Percentiles rank a stretch among this genome's conserved stretches.
Conservation (phyloP, 768 basidiomycete genomes). For the Amyloporia xantha region DNA sequence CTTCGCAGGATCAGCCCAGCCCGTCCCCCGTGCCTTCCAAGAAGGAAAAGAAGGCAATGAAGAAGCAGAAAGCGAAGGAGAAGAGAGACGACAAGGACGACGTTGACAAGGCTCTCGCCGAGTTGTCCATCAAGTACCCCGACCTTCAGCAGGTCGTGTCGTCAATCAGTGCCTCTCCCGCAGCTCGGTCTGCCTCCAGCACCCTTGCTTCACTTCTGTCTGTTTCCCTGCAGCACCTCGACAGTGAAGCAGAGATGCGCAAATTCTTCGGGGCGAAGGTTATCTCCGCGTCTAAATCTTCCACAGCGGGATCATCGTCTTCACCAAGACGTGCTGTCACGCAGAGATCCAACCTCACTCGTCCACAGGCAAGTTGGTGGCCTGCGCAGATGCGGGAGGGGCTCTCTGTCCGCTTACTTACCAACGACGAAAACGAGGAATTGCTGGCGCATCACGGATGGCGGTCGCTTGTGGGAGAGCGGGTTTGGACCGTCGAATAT, state of each 20-base stretch:
- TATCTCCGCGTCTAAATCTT: constrained; percentile 52
- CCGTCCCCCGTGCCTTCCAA: constrained; percentile 18
- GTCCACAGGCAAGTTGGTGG: constrained; percentile 73
- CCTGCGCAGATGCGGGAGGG: constrained; percentile 66
- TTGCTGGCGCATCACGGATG: constrained; percentile 34
- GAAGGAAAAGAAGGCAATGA: constrained; percentile 48
- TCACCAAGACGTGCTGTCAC: constrained; percentile 36
- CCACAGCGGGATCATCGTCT: constrained; percentile 27
- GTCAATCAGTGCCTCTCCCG: constrained; percentile 18
- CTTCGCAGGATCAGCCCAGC: neutral
- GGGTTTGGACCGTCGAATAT: constrained; percentile 88
- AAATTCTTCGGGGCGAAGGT: constrained; percentile 93
- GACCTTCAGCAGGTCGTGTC: constrained; percentile 37
- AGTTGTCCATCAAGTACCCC: constrained; percentile 74
- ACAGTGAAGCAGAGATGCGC: constrained; percentile 85
- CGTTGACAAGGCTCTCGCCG: constrained; percentile 76
- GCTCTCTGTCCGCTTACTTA: constrained; percentile 54
- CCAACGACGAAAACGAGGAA: constrained; percentile 43
- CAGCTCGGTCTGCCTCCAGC: constrained; percentile 25
- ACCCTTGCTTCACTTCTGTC: constrained; percentile 53
- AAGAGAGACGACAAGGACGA: constrained; percentile 64
- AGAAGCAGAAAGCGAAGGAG: constrained; percentile 59
- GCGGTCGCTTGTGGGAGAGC: constrained; percentile 49
- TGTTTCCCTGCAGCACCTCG: constrained; percentile 77
- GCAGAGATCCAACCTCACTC: constrained; percentile 67